Conservation (phyloP, 352 stramenopile species). For the Phytophthora crassamura region DNA sequence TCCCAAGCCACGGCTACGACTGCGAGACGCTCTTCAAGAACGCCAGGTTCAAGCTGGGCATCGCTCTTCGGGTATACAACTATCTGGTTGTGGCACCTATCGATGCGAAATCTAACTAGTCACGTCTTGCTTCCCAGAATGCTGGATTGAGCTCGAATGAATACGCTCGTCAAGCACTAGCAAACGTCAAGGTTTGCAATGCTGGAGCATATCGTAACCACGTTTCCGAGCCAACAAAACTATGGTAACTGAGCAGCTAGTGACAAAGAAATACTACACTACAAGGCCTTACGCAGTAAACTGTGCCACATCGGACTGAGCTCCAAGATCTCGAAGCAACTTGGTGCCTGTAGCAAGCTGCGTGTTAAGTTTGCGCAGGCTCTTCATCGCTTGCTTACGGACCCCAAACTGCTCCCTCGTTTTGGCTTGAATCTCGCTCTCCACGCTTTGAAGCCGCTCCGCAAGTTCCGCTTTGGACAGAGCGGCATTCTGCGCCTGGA, state of each 20-base stretch:
- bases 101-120: neutral
- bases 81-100: neutral
- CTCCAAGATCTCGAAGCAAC: conserved; percentile 42
- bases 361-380: conserved; percentile 49
- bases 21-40: conserved; percentile 83
- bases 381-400: conserved; percentile 58
- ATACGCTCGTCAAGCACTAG: conserved; percentile 68
- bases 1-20: conserved; percentile 79
- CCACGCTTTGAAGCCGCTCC: conserved; percentile 48
- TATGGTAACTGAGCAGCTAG: conserved; percentile 55
- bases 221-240: conserved; percentile 56
- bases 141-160: conserved; percentile 72
- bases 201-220: conserved; percentile 72
- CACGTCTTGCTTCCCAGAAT: conserved; percentile 35
- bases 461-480: conserved; percentile 58
- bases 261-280: neutral
- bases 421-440: conserved; percentile 48
- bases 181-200: conserved; percentile 75
- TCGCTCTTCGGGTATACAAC: conserved; percentile 62
- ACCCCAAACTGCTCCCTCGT: conserved; percentile 57
- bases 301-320: conserved; percentile 1
- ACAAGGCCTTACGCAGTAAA: conserved; percentile 8
- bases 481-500: conserved; percentile 46
- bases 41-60: conserved; percentile 78
- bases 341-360: conserved; percentile 47